phyloP scores from a whole-genome alignment of 305 asterid species.

The Lippia alba region DNA sequence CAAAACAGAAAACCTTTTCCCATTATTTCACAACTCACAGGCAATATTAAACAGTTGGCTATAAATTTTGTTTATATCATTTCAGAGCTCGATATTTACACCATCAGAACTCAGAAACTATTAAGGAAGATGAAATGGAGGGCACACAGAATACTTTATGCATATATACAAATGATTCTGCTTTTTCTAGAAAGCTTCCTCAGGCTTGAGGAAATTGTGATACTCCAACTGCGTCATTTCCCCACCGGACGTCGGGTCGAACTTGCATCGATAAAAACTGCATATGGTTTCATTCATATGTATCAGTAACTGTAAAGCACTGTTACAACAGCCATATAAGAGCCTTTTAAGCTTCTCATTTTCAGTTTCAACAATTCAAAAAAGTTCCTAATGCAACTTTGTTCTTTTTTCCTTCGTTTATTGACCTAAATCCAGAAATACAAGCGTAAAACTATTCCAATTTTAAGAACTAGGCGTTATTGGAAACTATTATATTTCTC shows the following conservation, averaged over 20 bases:
- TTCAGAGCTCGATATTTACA: conserved; percentile 7
- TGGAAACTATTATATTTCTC: no score
- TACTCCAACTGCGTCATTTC: conserved; percentile 68
- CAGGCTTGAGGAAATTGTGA: conserved; percentile 61
- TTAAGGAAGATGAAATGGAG: not conserved
- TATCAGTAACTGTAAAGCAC: not conserved
- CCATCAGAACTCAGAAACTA: conserved; percentile 6
- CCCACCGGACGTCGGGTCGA: conserved; percentile 59
- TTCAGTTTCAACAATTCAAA: no score
- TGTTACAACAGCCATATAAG: no score
- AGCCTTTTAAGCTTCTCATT: no score
- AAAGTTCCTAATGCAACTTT: no score
- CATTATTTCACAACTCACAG: no score
- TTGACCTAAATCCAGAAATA: no score
- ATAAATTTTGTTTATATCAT: not conserved
- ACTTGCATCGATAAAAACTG: conserved; percentile 67
- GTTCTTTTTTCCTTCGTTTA: no score
- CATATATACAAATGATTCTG: not conserved
- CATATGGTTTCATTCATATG: conserved; percentile 19
- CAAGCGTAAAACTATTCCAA: no score
- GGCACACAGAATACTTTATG: not conserved
- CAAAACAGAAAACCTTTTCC: not conserved
- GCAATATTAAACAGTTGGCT: conserved; percentile 10
- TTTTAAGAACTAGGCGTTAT: no score
- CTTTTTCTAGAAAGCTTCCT: conserved; percentile 43